Conservation (phyloP, 495 filamentous ascomycete genomes). For the Penicillium flavigenum region DNA sequence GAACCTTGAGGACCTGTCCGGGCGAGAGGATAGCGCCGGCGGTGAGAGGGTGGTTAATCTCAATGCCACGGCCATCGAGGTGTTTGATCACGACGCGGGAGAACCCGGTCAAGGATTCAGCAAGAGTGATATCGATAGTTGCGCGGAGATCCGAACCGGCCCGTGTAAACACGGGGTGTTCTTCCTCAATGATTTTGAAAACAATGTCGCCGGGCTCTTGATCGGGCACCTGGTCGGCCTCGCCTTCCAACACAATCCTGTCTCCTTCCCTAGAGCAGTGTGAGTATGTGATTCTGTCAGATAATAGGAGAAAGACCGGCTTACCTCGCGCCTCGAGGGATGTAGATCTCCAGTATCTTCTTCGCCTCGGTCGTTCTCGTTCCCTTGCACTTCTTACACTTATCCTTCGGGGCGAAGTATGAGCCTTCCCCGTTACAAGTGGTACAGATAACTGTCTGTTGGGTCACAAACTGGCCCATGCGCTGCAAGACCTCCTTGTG, state of each 20-base stretch:
- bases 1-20: conserved; percentile 77
- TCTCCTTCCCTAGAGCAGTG: conserved; percentile 65
- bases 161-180: conserved; percentile 76
- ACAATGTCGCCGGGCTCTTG: conserved; percentile 91
- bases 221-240: conserved; percentile 91
- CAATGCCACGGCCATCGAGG: conserved; percentile 89
- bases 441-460: conserved; percentile 68
- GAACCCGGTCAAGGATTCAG: conserved; percentile 85
- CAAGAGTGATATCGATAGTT: conserved; percentile 72
- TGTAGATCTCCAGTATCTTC: conserved; percentile 95
- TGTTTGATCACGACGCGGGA: conserved; percentile 88
- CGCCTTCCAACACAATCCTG: conserved; percentile 83
- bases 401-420: conserved; percentile 89
- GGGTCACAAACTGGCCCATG: conserved; percentile 79
- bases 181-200: conserved; percentile 78
- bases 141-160: conserved; percentile 82
- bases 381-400: conserved; percentile 98
- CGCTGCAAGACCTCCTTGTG: conserved; percentile 67
- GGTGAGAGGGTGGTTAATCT: conserved; percentile 65
- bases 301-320: conserved; percentile 6
- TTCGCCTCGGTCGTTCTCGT: conserved; percentile 74
- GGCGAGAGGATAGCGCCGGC: conserved; percentile 75
- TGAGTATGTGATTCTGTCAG: conserved; percentile 18
- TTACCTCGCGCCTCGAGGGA: conserved; percentile 78
- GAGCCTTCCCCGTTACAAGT: conserved; percentile 78